Percentiles rank a stretch among this genome's conserved stretches.
These are phyloP conservation scores for Chlorella vulgaris DNA, from an alignment of 139 green algal species.

Conservation along the genomic window DNA sequence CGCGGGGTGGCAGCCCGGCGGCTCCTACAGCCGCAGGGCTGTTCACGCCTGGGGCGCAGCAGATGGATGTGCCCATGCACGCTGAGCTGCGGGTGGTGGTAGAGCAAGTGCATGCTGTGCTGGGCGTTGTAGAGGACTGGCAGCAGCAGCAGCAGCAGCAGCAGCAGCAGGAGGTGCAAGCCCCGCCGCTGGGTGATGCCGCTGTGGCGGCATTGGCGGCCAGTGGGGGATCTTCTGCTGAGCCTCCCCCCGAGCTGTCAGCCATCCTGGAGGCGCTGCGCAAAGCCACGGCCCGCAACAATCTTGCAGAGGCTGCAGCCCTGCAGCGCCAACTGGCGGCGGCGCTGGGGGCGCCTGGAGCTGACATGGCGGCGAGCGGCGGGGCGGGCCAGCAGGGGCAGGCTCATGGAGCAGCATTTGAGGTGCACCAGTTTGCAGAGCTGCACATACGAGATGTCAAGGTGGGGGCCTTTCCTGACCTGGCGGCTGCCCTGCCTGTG, in stretches of 20 bases:
- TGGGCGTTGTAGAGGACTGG: conserved; percentile 17
- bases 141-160: conserved; percentile 27
- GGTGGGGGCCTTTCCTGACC: no score
- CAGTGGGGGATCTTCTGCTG: not conserved
- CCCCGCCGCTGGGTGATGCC: no score
- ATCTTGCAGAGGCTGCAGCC: not conserved
- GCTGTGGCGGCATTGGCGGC: not conserved
- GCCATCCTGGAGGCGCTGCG: not conserved
- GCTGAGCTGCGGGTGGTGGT: conserved; percentile 10
- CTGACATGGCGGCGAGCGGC: not conserved
- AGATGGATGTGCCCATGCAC: conserved; percentile 1
- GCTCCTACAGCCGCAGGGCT: no score
- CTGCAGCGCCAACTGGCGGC: conserved; percentile 29
- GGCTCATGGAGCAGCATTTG: not conserved
- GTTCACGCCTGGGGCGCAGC: no score
- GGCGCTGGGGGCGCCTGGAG: not conserved
- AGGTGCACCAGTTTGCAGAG: conserved; percentile 22
- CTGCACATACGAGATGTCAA: not conserved
- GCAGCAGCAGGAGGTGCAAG: not conserved
- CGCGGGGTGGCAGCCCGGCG: no score
- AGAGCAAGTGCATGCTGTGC: not conserved
- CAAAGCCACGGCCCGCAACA: conserved; percentile 1
- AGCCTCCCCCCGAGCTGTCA: not conserved
- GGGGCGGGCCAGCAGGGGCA: not conserved
- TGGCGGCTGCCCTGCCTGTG: not conserved